Percentiles rank a stretch among this genome's conserved stretches.
These are phyloP conservation scores for Tylopilus sp. DNA, from an alignment of 768 basidiomycete genomes.

Conservation along the genomic window DNA sequence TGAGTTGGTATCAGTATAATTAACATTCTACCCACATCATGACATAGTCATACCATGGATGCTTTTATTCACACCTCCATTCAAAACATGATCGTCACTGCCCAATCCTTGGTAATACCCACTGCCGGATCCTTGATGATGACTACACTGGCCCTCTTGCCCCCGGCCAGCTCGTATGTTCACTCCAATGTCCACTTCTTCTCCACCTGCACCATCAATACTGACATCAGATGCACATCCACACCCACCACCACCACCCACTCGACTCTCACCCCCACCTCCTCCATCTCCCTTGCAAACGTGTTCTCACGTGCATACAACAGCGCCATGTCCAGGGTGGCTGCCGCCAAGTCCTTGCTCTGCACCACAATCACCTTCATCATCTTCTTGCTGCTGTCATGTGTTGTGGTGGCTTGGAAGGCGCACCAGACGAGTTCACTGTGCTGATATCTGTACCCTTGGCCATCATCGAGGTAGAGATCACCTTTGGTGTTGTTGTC, in stretches of 20 bases:
- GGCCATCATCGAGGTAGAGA: slow-evolving; percentile 94
- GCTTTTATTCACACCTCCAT: too few relatives aligned
- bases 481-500: slow-evolving; percentile 65
- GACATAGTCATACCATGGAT: neutral
- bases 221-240: slow-evolving; percentile 50
- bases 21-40: neutral
- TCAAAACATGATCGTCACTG: slow-evolving; percentile 39
- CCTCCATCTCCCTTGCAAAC: slow-evolving; percentile 61
- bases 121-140: slow-evolving; percentile 74
- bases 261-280: slow-evolving; percentile 67
- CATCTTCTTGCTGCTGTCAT: neutral
- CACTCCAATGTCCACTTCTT: slow-evolving; percentile 52
- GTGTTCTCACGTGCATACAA: slow-evolving; percentile 56
- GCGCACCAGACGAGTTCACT: slow-evolving; percentile 86
- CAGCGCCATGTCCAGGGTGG: slow-evolving; percentile 46
- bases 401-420: slow-evolving; percentile 55
- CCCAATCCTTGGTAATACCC: slow-evolving; percentile 61
- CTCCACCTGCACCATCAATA: slow-evolving; percentile 46
- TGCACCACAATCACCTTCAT: slow-evolving; percentile 40
- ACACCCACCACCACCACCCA: slow-evolving; percentile 79
- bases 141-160: slow-evolving; percentile 57
- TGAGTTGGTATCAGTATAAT: neutral
- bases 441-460: slow-evolving; percentile 65
- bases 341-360: slow-evolving; percentile 59
- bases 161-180: slow-evolving; percentile 63